Evolutionary conservation across 805 yeast species (phyloP).

Genomic region (Starmerella apis): DNA sequence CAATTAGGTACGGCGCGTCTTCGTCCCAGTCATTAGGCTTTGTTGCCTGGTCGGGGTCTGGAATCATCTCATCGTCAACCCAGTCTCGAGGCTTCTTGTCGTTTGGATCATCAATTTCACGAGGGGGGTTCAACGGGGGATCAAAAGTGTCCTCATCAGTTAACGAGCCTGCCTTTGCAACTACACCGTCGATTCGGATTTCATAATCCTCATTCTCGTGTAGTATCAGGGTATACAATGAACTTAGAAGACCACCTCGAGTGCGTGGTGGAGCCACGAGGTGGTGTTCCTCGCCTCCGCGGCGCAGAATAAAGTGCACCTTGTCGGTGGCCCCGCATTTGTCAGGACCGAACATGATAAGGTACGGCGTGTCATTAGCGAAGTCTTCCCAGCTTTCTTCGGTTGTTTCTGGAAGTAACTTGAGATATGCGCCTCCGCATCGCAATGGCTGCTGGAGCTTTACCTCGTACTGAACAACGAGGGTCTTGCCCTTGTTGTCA

Average conservation of each 20-base stretch:
- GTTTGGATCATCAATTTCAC: slow-evolving; percentile 44
- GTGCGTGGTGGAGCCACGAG: slow-evolving; percentile 55
- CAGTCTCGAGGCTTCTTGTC: slow-evolving; percentile 68
- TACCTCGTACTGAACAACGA: slow-evolving; percentile 83
- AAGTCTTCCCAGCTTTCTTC: slow-evolving; percentile 40
- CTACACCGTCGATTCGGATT: slow-evolving; percentile 71
- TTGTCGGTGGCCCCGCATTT: slow-evolving; percentile 72
- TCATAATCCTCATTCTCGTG: slow-evolving; percentile 58
- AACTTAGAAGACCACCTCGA: slow-evolving; percentile 41
- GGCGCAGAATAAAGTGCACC: slow-evolving; percentile 63
- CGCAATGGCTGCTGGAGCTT: slow-evolving; percentile 66
- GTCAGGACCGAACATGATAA: slow-evolving; percentile 92
- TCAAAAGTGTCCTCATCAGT: slow-evolving; percentile 44
- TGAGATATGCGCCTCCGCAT: slow-evolving; percentile 88
- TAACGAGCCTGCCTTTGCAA: slow-evolving; percentile 59
- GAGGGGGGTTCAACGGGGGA: slow-evolving; percentile 64
- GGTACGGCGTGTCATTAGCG: slow-evolving; percentile 59
- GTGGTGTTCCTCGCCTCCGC: slow-evolving; percentile 57
- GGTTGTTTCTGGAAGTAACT: slow-evolving; percentile 45
- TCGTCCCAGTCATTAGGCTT: slow-evolving; percentile 87
- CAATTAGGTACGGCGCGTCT: slow-evolving; percentile 49
- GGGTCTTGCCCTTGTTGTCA: slow-evolving; percentile 43
- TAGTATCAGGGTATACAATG: slow-evolving; percentile 68
- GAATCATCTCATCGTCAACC: slow-evolving; percentile 59
- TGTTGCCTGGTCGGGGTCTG: slow-evolving; percentile 51